phyloP scores from a whole-genome alignment of 495 filamentous ascomycete species.

The Halenospora varia region DNA sequence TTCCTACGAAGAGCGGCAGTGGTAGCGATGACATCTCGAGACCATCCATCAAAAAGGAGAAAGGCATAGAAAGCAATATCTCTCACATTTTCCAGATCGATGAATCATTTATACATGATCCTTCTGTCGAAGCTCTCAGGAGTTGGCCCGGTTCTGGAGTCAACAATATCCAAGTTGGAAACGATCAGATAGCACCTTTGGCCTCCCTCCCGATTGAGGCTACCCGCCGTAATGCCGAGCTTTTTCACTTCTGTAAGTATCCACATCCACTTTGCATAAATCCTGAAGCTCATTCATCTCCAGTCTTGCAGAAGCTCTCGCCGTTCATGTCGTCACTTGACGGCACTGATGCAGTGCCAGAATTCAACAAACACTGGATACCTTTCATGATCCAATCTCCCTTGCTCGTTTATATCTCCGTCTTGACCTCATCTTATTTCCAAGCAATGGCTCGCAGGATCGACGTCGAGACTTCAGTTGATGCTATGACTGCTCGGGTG shows the following conservation, averaged over 20 bases:
- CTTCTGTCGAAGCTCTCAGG: no score
- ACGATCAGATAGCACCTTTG: slow-evolving; percentile 8
- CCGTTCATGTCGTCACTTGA: slow-evolving; percentile 20
- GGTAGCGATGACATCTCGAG: slow-evolving; percentile 6
- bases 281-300: background rate
- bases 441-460: slow-evolving; percentile 9
- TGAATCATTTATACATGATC: no score
- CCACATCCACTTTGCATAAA: background rate
- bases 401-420: slow-evolving; percentile 8
- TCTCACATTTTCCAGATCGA: no score
- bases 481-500: slow-evolving; percentile 7
- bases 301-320: slow-evolving; percentile 10
- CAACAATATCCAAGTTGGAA: slow-evolving; percentile 2
- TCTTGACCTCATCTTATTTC: slow-evolving; percentile 18
- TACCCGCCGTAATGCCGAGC: slow-evolving; percentile 15
- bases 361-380: slow-evolving; percentile 11
- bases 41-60: no score
- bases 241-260: slow-evolving; percentile 21
- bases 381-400: slow-evolving; percentile 19
- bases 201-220: slow-evolving; percentile 17
- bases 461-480: slow-evolving; percentile 14
- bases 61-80: no score
- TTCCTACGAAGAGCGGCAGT: background rate
- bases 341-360: slow-evolving; percentile 2
- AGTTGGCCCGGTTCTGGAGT: background rate